Conservation (phyloP, 1,139 yeast genomes). For the Scheffersomyces cryptocercus region DNA sequence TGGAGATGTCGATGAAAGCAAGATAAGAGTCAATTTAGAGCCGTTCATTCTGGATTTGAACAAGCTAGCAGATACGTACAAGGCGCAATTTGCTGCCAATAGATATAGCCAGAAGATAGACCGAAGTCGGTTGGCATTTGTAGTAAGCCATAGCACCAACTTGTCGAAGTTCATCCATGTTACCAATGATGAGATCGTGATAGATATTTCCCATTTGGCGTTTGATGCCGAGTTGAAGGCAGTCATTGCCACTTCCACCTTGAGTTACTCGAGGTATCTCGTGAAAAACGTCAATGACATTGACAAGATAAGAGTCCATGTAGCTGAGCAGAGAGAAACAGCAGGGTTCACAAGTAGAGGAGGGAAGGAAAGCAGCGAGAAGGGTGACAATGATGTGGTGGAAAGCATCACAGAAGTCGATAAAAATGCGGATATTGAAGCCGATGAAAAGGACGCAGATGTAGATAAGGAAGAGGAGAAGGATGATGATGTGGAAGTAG, state of each 20-base stretch:
- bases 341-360: slow-evolving; percentile 1
- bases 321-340: slow-evolving; percentile 13
- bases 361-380: background rate
- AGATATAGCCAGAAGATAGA: slow-evolving; percentile 7
- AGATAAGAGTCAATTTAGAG: slow-evolving; percentile 16
- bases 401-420: background rate
- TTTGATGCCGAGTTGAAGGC: slow-evolving; percentile 21
- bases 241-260: slow-evolving; percentile 26
- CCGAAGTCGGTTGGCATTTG: slow-evolving; percentile 8
- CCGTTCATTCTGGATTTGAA: slow-evolving; percentile 21
- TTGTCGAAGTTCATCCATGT: slow-evolving; percentile 21
- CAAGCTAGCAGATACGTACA: slow-evolving; percentile 16
- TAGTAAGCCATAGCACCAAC: slow-evolving; percentile 11
- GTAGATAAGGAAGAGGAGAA: slow-evolving; percentile 3
- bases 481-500: slow-evolving; percentile 6
- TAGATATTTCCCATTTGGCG: slow-evolving; percentile 13
- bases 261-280: slow-evolving; percentile 25
- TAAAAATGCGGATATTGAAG: background rate
- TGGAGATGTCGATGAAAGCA: slow-evolving; percentile 8
- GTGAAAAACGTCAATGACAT: slow-evolving; percentile 31
- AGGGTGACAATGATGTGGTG: background rate
- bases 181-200: slow-evolving; percentile 16
- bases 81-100: slow-evolving; percentile 9
- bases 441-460: slow-evolving; percentile 1
- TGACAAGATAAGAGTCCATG: slow-evolving; percentile 4